Evolutionary conservation across 2,329 filamentous ascomycete genomes (phyloP), one percentile per base, ranked within the genome.

Genomic region (Calonectria naviculata): DNA sequence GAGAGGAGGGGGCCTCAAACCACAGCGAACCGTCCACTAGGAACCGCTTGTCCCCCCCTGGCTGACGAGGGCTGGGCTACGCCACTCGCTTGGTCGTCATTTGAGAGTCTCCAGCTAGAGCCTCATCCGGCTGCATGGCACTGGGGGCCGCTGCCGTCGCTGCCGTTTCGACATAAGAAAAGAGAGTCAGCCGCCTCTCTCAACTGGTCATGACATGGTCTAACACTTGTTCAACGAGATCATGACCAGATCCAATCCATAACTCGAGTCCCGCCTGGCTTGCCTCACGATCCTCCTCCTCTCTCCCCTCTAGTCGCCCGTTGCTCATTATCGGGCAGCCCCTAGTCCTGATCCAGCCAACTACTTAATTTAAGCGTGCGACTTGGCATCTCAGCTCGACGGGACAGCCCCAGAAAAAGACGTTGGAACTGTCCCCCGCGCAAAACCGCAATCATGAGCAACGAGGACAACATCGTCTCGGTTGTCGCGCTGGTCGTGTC

Each of bases 401-500:
- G 1, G 26, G 36, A 34, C 26, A 29, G 26, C 17, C 42, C 42
- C 46, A 44, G 31, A 36, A 36, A 24, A 58, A 24, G 24, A 38
- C n/a, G n/a, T 24, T 21, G 21, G 21, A 21, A 12, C 21, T 13
- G n/a, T 46, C 42, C n/a, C 21, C 42, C 42, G 42, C 42, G 21
- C n/a, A 26, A 36, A 58, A 65, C 36, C 64, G 42, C 34, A 67
- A 70, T 19, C 64, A 78, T 78, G 71, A 73, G 78, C 19, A 76
- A 76, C n/a, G 71, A 60, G 26, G 52, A 69, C n/a, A 42, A 80
- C 34, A 74, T 80, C 13, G 80, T 88, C 49, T 85, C 85, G 71
- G 72, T 82, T 26, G 84, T 85, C 26, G 87, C 87, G 47, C 81
- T 89, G 34, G 77, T 87, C 38, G 79, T 89, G 44, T 88, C 87